A percentile compares a stretch with the other conserved stretches of the same genome.
Evolutionary conservation across 768 basidiomycete species (phyloP).

Genomic region (Pleurotus sapidus): DNA sequence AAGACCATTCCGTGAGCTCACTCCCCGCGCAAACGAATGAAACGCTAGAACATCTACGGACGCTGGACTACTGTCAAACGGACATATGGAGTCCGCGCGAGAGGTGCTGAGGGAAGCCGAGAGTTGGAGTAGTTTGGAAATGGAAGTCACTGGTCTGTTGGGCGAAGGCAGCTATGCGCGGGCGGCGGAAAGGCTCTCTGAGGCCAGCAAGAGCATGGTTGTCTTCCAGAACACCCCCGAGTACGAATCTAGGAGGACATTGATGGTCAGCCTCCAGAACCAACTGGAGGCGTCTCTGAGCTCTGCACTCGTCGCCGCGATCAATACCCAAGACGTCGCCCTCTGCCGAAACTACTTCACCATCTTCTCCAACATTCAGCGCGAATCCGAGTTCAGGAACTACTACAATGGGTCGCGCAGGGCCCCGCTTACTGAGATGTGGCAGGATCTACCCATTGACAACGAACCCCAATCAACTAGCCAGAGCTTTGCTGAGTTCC

Average conservation of each 20-base stretch:
- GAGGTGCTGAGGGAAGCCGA: conserved; percentile 94
- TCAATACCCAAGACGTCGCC: conserved; percentile 72
- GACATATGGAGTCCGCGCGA: conserved; percentile 82
- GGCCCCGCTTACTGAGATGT: conserved; percentile 57
- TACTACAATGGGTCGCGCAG: conserved; percentile 91
- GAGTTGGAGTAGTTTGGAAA: conserved; percentile 93
- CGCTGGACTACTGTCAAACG: conserved; percentile 81
- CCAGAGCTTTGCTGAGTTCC: conserved; percentile 59
- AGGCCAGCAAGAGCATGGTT: conserved; percentile 85
- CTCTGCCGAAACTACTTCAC: conserved; percentile 76
- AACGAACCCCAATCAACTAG: conserved; percentile 12
- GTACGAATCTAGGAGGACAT: conserved; percentile 78
- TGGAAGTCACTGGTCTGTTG: conserved; percentile 86
- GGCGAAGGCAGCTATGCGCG: conserved; percentile 77
- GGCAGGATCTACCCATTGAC: conserved; percentile 60
- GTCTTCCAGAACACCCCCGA: conserved; percentile 93
- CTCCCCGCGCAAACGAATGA: conserved; percentile 56
- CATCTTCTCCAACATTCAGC: conserved; percentile 89
- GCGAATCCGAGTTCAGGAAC: conserved; percentile 89
- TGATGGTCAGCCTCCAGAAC: conserved; percentile 93
- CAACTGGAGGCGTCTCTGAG: conserved; percentile 92
- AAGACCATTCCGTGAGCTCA: conserved; percentile 48
- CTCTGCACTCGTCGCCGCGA: conserved; percentile 85
- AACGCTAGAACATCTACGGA: conserved; percentile 74
- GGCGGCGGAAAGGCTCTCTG: conserved; percentile 88